Evolutionary conservation across 2,329 filamentous ascomycete species (phyloP).

Genomic region (Furcasterigmium furcatum): DNA sequence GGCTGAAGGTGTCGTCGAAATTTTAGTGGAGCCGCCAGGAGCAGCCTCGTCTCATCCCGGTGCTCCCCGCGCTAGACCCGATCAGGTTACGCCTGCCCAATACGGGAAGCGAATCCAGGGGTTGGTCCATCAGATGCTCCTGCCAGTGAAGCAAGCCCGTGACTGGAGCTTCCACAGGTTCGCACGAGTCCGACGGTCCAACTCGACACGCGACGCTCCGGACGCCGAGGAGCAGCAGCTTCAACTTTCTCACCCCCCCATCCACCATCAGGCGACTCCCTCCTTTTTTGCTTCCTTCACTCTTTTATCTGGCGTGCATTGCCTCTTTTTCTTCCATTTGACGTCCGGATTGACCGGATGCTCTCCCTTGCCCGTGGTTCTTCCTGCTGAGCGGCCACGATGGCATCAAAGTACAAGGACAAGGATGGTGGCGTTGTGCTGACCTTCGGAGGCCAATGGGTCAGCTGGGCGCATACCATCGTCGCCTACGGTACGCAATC

Average conservation of each 20-base stretch:
- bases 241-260: conserved; percentile 1
- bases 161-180: too few relatives aligned
- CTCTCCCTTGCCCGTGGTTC: conserved; percentile 10
- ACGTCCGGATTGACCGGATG: conserved; percentile 26
- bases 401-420: conserved; percentile 58
- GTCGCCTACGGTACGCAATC: conserved; percentile 70
- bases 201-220: conserved; percentile 3
- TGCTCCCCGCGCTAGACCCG: background rate
- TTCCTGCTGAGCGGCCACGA: conserved; percentile 14
- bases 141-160: too few relatives aligned
- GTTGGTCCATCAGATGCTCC: background rate
- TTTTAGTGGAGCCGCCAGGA: background rate
- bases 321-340: background rate
- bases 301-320: conserved; percentile 5
- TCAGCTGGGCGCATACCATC: conserved; percentile 83
- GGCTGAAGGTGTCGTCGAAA: conserved; percentile 1
- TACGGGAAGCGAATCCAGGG: background rate
- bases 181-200: background rate
- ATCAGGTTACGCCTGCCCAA: background rate
- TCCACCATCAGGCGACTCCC: background rate
- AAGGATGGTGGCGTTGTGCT: conserved; percentile 59
- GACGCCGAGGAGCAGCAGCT: conserved; percentile 1
- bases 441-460: conserved; percentile 80
- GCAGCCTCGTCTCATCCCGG: background rate
- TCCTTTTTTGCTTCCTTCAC: conserved; percentile 2